phyloP scores from a whole-genome alignment of 2,329 filamentous ascomycete genomes.

The Talaromyces sp. region DNA sequence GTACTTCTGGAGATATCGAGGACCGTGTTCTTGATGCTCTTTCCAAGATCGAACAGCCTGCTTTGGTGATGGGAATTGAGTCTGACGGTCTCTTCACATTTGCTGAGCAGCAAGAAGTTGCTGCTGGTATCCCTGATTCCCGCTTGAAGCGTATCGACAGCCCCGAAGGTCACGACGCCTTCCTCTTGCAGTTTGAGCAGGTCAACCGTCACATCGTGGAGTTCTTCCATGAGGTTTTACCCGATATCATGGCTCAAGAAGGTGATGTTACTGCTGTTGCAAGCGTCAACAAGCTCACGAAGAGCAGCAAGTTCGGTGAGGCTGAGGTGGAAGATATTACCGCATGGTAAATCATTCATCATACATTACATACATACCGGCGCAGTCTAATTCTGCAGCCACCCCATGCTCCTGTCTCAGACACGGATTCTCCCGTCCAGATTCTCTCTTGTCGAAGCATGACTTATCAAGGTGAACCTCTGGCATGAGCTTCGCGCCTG shows the following conservation, averaged over 20 bases:
- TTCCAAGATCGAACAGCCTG: slow-evolving; percentile 81
- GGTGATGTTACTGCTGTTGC: slow-evolving; percentile 53
- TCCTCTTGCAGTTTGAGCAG: slow-evolving; percentile 94
- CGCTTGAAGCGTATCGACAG: slow-evolving; percentile 85
- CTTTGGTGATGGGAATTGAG: slow-evolving; percentile 90
- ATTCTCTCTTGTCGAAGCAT: neutral
- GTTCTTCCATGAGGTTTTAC: slow-evolving; percentile 80
- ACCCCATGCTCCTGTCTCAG: slow-evolving; percentile 22
- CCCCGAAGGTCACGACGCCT: slow-evolving; percentile 94
- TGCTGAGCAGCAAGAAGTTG: slow-evolving; percentile 91
- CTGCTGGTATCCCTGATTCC: slow-evolving; percentile 75
- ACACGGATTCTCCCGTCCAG: slow-evolving; percentile 13
- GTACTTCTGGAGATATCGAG: slow-evolving; percentile 49
- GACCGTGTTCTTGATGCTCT: slow-evolving; percentile 71
- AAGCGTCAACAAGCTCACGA: slow-evolving; percentile 66
- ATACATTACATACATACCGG: slow-evolving; percentile 16
- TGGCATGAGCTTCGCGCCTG: slow-evolving; percentile 2
- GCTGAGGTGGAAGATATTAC: slow-evolving; percentile 96
- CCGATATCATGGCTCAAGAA: slow-evolving; percentile 78
- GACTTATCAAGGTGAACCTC: neutral
- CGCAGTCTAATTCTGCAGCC: slow-evolving; percentile 32
- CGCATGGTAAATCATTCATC: slow-evolving; percentile 67
- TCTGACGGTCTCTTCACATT: slow-evolving; percentile 96
- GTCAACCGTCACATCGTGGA: slow-evolving; percentile 85
- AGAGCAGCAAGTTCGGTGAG: slow-evolving; percentile 91